phyloP scores from a whole-genome alignment of 208 protist genomes.

The Trypanosoma grayi region DNA sequence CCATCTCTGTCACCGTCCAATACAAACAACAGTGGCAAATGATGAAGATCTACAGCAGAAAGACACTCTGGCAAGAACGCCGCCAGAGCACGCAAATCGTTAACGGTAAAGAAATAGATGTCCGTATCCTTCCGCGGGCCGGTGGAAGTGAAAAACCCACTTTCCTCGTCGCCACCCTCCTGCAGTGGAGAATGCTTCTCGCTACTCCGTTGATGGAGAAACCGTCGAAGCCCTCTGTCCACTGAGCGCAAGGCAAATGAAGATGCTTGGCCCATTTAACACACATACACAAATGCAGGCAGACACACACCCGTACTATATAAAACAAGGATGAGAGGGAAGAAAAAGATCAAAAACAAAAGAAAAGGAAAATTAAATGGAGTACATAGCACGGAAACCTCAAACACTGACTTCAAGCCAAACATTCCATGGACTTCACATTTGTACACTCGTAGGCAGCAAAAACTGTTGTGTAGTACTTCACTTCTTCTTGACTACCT shows the following conservation, averaged over 20 bases:
- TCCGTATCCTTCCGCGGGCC: neutral
- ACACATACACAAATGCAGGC: neutral
- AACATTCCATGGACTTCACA: too few species aligned
- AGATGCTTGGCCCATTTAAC: conserved; percentile 10
- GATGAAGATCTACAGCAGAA: conserved; percentile 44
- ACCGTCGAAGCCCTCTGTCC: neutral
- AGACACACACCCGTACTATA: neutral
- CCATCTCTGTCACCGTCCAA: conserved; percentile 68
- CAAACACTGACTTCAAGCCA: too few species aligned
- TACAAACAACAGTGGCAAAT: conserved; percentile 58
- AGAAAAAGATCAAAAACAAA: conserved; percentile 10
- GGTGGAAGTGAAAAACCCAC: neutral
- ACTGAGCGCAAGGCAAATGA: conserved; percentile 4
- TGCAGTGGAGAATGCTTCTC: neutral
- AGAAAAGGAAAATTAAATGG: conserved; percentile 5
- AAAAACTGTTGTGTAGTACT: neutral
- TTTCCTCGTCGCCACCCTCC: neutral
- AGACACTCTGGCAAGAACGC: conserved; percentile 53
- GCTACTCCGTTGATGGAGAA: neutral
- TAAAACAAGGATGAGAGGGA: neutral
- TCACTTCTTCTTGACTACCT: conserved; percentile 18
- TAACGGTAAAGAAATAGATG: conserved; percentile 38
- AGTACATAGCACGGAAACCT: too few species aligned
- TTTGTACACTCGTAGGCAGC: too few species aligned
- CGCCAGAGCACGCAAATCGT: conserved; percentile 46